Base-by-base conservation (phyloP, 2,329 filamentous ascomycete genomes). In the Sarocladium brachiariae region DNA sequence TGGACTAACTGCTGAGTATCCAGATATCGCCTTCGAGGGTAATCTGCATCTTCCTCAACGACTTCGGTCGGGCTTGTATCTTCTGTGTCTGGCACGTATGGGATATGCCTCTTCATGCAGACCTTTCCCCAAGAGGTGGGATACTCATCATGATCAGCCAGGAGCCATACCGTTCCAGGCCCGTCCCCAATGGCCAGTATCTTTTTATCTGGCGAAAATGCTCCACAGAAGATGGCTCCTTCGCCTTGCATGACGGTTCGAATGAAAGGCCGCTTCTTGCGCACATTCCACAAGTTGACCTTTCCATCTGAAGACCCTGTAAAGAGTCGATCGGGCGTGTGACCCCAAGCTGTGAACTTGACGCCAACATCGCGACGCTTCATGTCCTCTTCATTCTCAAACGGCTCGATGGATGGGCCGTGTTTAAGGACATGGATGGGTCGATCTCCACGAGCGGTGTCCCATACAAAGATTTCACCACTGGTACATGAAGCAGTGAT, bases 291-390 rank as follows among this genome's bases (percentile, higher is more conserved):
- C 2, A 80, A 78, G 53, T 80, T 83, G 14, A 85, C 70, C 0
- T 77, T 69, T 1, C 81, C 81, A 53, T 85, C 81, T 1, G 81
- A 83, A 0, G 78, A 79, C 1, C 81, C 81, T 0, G 80, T 84
- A 55, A 84, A 85, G 38, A 85, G 72, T 0, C 80, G 71, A 50
- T 81, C 77, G 0, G 69, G 61, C 0, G 74, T 76, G 14, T 68
- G 72, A 1, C 78, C 81, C 81, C 81, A 85, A 3, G 79, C 74
- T 0, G 75, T 75, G 55, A 85, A 84, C 58, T 83, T 84, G 37
- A 84, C 78, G 2, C 81, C 81, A 0, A 77, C 76, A 52, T 84
- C 81, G 48, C 79, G 77, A 3, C 33, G 30, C 8, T 68, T 65
- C 52, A 81, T 78, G 11, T 75, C 64, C 33, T 74, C 63, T 35